Evolutionary conservation across 495 filamentous ascomycete species (phyloP), one percentile per base, ranked within the genome.

Genomic region (Cladorrhinum samala): DNA sequence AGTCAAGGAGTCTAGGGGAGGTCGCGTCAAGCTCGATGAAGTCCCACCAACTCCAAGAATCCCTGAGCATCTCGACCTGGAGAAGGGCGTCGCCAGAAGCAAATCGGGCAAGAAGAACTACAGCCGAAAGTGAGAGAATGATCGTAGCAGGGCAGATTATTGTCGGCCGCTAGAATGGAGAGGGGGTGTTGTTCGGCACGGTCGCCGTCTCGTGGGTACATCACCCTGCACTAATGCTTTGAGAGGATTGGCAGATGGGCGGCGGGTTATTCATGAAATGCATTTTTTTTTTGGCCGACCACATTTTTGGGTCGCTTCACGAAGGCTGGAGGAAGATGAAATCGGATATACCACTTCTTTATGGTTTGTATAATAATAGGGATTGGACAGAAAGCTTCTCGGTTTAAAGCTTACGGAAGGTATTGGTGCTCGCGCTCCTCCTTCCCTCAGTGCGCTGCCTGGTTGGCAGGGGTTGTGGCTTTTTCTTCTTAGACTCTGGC

Each of bases 381-480:
- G 47, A 49, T 30, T 38, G 54, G 42, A 50, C 40, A n/a, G 54
- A 46, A 25, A 56, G 38, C 38, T 53, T 38, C 41, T 55, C 39
- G 54, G 58, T 68, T 75, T 70, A 86, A 68, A 85, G 69, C 60
- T 67, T 68, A 59, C 86, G 78, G 58, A 90, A 83, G 40, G 78
- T 78, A 68, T 90, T 90, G 39, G 80, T 82, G 68, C 84, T 87
- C 11, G 86, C 86, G 72, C 85, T 88, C 54, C 86, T 72, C 76
- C 80, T 77, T 50, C 77, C 72, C 57, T 76, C 72, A 30, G 60
- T 57, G 45, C 72, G 73, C 57, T 63, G 70, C 57, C 70, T 71
- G 53, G 61, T 55, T 48, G 66, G 59, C 43, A 68, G 39, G 65
- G 68, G 55, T 64, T 67, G 55, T 52, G 21, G 23, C 45, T 52